Evolutionary conservation across 2,329 filamentous ascomycete genomes (phyloP).

Genomic region (Paramyrothecium sp.): DNA sequence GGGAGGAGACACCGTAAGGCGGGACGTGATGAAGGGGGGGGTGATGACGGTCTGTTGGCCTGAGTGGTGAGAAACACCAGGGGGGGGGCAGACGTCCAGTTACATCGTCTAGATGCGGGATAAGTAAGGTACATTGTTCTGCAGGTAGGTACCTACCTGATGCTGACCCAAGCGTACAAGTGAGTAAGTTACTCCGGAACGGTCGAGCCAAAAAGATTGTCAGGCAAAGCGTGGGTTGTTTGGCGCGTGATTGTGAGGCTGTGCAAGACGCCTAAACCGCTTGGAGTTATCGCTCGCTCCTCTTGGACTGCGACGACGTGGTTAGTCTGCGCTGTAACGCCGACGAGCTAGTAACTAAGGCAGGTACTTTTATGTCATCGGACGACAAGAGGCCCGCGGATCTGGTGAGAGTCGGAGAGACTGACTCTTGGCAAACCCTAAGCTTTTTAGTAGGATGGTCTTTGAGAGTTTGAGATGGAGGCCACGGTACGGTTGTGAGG

Average conservation of each 20-base stretch:
- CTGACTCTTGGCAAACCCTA: background rate
- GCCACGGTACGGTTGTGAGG: background rate
- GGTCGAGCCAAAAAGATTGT: too few species aligned
- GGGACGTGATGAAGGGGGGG: too few species aligned
- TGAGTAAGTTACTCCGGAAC: too few species aligned
- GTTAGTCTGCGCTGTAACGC: background rate
- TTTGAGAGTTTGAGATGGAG: background rate
- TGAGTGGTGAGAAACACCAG: too few species aligned
- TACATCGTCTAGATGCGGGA: too few species aligned
- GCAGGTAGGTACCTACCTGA: background rate
- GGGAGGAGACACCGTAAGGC: too few species aligned
- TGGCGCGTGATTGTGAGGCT: background rate
- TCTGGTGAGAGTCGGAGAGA: background rate
- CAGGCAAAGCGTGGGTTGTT: background rate
- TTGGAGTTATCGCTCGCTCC: background rate
- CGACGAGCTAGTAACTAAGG: background rate
- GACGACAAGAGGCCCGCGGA: background rate
- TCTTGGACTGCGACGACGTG: background rate
- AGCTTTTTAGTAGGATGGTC: background rate
- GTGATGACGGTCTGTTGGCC: too few species aligned
- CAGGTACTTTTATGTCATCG: background rate
- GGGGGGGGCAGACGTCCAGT: too few species aligned
- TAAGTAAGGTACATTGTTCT: background rate
- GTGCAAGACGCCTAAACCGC: background rate
- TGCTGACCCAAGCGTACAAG: too few species aligned